Percentiles rank a stretch among this genome's conserved stretches.
phyloP scores from a whole-genome alignment of 352 stramenopile genomes.

The Pythium sp. region DNA sequence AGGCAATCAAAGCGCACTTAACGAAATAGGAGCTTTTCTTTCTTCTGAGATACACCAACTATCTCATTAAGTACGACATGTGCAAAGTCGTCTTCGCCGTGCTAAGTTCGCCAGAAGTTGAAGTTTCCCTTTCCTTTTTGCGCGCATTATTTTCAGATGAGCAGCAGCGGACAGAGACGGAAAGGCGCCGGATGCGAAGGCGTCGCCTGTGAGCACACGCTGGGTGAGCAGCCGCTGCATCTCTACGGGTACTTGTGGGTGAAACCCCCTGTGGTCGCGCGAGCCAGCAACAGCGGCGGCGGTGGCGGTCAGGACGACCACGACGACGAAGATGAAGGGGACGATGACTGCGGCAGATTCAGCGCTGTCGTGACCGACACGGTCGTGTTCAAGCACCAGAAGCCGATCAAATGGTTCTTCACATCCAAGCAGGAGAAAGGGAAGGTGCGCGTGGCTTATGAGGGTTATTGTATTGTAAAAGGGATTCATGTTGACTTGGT shows the following conservation, averaged over 20 bases:
- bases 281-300: neutral
- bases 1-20: too few species aligned
- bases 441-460: constrained; percentile 27
- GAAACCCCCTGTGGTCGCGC: constrained; percentile 27
- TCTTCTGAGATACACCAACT: too few species aligned
- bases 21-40: too few species aligned
- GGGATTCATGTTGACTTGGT: neutral
- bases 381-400: constrained; percentile 73
- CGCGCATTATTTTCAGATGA: constrained; percentile 3
- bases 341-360: constrained; percentile 26
- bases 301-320: neutral
- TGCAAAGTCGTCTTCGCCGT: neutral
- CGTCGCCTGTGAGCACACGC: constrained; percentile 60
- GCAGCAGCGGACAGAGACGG: constrained; percentile 16
- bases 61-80: too few species aligned
- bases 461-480: neutral
- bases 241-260: constrained; percentile 61
- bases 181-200: constrained; percentile 54
- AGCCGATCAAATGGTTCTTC: constrained; percentile 68
- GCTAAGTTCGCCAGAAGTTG: constrained; percentile 1
- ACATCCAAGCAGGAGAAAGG: constrained; percentile 69
- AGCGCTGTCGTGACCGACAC: constrained; percentile 58
- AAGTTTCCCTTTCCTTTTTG: neutral
- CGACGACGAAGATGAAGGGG: neutral
- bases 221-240: constrained; percentile 60